Percentiles rank a stretch among this genome's conserved stretches.
These are phyloP conservation scores for Ogataea polymorpha DNA, from an alignment of 805 yeast species.

Conservation along the genomic window DNA sequence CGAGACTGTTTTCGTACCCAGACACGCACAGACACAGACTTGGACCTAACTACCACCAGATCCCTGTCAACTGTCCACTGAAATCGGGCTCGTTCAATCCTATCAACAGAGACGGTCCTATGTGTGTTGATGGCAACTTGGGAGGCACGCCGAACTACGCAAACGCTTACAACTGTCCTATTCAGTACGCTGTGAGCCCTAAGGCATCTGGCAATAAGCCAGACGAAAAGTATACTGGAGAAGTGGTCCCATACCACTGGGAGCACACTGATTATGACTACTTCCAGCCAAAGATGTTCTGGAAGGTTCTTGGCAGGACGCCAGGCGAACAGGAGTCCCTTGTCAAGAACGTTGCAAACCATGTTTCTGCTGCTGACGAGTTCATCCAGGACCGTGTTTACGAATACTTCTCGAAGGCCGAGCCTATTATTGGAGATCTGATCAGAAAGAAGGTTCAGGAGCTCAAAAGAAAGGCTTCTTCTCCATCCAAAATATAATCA, in stretches of 20 bases:
- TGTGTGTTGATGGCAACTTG: slow-evolving; percentile 66
- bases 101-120: slow-evolving; percentile 78
- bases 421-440: slow-evolving; percentile 60
- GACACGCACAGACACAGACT: slow-evolving; percentile 85
- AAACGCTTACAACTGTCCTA: slow-evolving; percentile 49
- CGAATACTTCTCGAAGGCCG: slow-evolving; percentile 72
- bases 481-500: slow-evolving; percentile 27
- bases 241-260: slow-evolving; percentile 79
- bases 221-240: slow-evolving; percentile 34
- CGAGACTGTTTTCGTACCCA: slow-evolving; percentile 77
- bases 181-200: slow-evolving; percentile 41
- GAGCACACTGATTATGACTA: slow-evolving; percentile 65
- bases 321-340: slow-evolving; percentile 82
- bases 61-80: slow-evolving; percentile 87
- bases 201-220: slow-evolving; percentile 30
- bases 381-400: slow-evolving; percentile 76
- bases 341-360: slow-evolving; percentile 80
- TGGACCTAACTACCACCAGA: slow-evolving; percentile 73
- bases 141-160: slow-evolving; percentile 77
- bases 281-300: slow-evolving; percentile 72
- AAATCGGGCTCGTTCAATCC: slow-evolving; percentile 58
- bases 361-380: slow-evolving; percentile 65
- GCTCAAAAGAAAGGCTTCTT: slow-evolving; percentile 39
- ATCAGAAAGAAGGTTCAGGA: slow-evolving; percentile 62
- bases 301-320: slow-evolving; percentile 72